Conservation (phyloP, 805 yeast genomes). For the Pichia ethanolica region DNA sequence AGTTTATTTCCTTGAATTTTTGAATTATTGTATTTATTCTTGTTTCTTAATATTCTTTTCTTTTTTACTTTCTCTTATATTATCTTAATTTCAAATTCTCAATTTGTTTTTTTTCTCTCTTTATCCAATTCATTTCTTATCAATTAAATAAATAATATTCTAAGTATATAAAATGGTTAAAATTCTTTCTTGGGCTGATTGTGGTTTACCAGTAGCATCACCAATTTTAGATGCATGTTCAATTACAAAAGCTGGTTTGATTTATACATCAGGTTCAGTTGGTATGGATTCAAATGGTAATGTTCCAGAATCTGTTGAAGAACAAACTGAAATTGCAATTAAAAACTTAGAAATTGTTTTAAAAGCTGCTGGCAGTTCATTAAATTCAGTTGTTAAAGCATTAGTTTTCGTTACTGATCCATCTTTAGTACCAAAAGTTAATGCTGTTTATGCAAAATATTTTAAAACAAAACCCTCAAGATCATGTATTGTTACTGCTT, state of each 20-base stretch:
- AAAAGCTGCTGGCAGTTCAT: constrained; percentile 36
- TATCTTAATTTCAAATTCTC: too few species aligned
- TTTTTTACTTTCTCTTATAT: too few species aligned
- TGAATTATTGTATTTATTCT: too few species aligned
- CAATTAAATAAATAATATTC: too few species aligned
- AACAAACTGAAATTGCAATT: constrained; percentile 40
- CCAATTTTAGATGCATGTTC: constrained; percentile 18
- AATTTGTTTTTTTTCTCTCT: too few species aligned
- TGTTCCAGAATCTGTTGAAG: constrained; percentile 35
- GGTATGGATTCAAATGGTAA: constrained; percentile 27
- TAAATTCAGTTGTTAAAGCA: constrained; percentile 40
- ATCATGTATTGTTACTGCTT: constrained; percentile 41
- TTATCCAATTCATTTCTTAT: too few species aligned
- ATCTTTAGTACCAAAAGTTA: constrained; percentile 34
- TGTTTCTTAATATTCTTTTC: too few species aligned
- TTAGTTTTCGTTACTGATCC: constrained; percentile 40
- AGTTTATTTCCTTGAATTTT: too few species aligned
- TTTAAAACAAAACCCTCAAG: constrained; percentile 45
- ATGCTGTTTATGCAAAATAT: constrained; percentile 38
- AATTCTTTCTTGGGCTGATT: constrained; percentile 20
- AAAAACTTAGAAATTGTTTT: constrained; percentile 35
- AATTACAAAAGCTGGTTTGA: constrained; percentile 20
- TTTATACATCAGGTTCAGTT: constrained; percentile 24
- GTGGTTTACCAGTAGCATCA: constrained; percentile 16
- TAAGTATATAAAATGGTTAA: constrained; percentile 4